A percentile compares a stretch with the other conserved stretches of the same genome.
These are phyloP conservation scores for Gentiana macrophylla DNA, from an alignment of 257 asterid genomes.

Conservation along the genomic window DNA sequence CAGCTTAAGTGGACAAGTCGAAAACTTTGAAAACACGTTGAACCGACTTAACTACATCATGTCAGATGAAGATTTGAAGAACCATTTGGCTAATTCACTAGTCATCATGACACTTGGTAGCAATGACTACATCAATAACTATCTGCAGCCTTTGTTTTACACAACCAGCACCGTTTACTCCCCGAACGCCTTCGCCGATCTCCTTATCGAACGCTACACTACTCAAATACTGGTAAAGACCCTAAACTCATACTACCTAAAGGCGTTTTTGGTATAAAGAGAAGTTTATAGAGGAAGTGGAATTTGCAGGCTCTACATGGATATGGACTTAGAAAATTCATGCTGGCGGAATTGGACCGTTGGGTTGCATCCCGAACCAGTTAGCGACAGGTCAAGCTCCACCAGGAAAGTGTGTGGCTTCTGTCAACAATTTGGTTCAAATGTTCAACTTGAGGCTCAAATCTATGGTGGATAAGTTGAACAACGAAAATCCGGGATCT, in stretches of 20 bases:
- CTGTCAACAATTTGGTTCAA: constrained; percentile 29
- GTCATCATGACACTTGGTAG: constrained; percentile 49
- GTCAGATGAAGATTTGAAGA: constrained; percentile 26
- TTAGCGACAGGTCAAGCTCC: constrained; percentile 30
- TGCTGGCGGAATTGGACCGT: constrained; percentile 63
- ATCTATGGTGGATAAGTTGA: constrained; percentile 45
- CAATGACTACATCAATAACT: constrained; percentile 66
- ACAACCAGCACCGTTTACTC: constrained; percentile 34
- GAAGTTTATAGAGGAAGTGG: not conserved
- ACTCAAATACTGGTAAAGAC: constrained; percentile 37
- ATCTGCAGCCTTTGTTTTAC: constrained; percentile 45
- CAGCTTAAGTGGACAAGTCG: constrained; percentile 42
- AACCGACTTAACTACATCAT: constrained; percentile 22
- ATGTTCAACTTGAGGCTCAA: constrained; percentile 37
- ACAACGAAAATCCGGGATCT: constrained; percentile 27
- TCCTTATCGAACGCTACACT: constrained; percentile 41
- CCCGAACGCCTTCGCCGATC: constrained; percentile 48
- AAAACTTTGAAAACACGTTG: constrained; percentile 40
- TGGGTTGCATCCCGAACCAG: constrained; percentile 79
- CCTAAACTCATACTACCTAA: too few relatives aligned
- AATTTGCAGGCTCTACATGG: constrained; percentile 35
- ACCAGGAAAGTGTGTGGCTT: constrained; percentile 41
- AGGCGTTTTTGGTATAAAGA: not conserved
- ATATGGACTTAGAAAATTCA: constrained; percentile 48
- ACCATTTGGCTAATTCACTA: constrained; percentile 37